Percentiles rank a stretch among this genome's conserved stretches.
These are phyloP conservation scores for Eutypa lata DNA, from an alignment of 2,329 filamentous ascomycete species.

Conservation along the genomic window DNA sequence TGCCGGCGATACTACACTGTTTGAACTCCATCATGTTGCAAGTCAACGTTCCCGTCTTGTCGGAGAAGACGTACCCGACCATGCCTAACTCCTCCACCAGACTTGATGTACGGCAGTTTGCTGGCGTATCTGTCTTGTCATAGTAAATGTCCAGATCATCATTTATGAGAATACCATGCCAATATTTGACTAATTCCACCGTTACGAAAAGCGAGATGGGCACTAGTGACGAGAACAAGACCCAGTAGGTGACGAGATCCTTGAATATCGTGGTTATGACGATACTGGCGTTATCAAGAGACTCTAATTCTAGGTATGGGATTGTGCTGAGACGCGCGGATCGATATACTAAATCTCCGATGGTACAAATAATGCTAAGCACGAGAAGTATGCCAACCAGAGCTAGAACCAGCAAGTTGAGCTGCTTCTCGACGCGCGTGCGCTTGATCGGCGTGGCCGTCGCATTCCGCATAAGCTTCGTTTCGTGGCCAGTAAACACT, in stretches of 20 bases:
- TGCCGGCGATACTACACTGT: constrained; percentile 86
- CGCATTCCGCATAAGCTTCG: constrained; percentile 97
- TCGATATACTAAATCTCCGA: constrained; percentile 83
- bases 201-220: constrained; percentile 98
- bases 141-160: constrained; percentile 98
- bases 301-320: constrained; percentile 67
- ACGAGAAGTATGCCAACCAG: constrained; percentile 79
- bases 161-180: constrained; percentile 95
- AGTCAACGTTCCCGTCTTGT: constrained; percentile 96
- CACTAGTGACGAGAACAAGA: constrained; percentile 92
- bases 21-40: constrained; percentile 99
- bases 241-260: constrained; percentile 98
- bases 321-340: constrained; percentile 61
- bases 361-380: constrained; percentile 84
- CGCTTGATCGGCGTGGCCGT: constrained; percentile 97
- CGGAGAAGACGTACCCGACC: constrained; percentile 97
- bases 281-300: constrained; percentile 49
- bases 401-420: constrained; percentile 90
- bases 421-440: constrained; percentile 89
- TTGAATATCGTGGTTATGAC: constrained; percentile 81
- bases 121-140: constrained; percentile 89
- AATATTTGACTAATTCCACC: constrained; percentile 96
- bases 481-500: constrained; percentile 96
- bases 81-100: constrained; percentile 96
- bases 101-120: constrained; percentile 93